Percentiles rank a stretch among this genome's conserved stretches.
These are phyloP conservation scores for Cymodocea nodosa DNA, from an alignment of 116 monocot genomes.

Conservation along the genomic window DNA sequence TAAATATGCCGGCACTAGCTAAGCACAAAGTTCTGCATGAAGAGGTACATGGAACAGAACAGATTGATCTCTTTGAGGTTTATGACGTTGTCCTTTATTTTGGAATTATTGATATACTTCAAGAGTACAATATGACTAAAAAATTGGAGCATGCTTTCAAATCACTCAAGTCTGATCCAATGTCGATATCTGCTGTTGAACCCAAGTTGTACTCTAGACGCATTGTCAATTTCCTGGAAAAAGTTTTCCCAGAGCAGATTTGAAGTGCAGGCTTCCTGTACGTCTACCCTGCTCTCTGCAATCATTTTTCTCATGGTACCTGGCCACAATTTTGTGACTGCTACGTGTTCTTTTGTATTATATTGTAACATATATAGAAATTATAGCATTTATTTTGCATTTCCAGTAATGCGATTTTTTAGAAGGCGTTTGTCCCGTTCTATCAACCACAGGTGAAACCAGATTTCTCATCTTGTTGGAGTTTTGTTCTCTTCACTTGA, in stretches of 20 bases:
- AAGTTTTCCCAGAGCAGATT: conserved; percentile 58
- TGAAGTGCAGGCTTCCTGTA: conserved; percentile 9
- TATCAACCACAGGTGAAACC: no score
- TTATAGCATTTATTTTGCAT: no score
- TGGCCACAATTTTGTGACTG: no score
- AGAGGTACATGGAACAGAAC: conserved; percentile 19
- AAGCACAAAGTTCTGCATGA: conserved; percentile 34
- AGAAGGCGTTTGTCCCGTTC: no score
- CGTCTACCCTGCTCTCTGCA: no score
- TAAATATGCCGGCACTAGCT: conserved; percentile 95
- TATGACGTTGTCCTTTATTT: conserved; percentile 93
- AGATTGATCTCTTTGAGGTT: conserved; percentile 33
- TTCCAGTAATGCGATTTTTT: no score
- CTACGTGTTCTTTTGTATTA: no score
- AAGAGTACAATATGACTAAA: conserved; percentile 84
- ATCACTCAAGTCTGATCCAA: conserved; percentile 69
- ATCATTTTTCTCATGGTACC: no score
- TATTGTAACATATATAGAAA: no score
- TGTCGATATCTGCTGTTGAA: conserved; percentile 79
- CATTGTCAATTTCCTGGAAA: conserved; percentile 79
- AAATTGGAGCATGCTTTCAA: conserved; percentile 69
- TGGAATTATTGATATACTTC: conserved; percentile 93
- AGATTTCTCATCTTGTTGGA: no score
- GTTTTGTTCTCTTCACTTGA: no score
- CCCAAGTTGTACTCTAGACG: conserved; percentile 67